These are phyloP conservation scores for Atkinsonella texensis DNA, from an alignment of 2,329 filamentous ascomycete genomes.

Conservation along the genomic window DNA sequence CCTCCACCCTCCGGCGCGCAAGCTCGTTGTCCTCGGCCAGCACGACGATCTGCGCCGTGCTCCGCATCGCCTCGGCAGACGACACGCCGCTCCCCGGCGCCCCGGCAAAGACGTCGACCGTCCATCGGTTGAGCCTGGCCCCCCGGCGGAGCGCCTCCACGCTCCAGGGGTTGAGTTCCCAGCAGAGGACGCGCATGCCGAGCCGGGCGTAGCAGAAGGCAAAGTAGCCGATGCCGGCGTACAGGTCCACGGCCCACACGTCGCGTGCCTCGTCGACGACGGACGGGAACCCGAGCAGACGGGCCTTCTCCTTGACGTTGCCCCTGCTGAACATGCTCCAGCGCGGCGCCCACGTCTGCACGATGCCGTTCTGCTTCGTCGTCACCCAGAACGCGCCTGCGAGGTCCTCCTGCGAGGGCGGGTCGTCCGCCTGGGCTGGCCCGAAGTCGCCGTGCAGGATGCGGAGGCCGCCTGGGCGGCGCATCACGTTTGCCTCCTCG, in stretches of 20 bases:
- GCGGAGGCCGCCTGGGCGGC: conserved; percentile 58
- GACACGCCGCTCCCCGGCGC: conserved; percentile 25
- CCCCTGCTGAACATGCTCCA: conserved; percentile 94
- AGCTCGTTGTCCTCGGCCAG: conserved; percentile 57
- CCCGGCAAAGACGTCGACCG: conserved; percentile 32
- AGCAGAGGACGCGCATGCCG: conserved; percentile 66
- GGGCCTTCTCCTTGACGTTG: conserved; percentile 79
- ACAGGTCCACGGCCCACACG: conserved; percentile 62
- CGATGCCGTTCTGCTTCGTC: conserved; percentile 66
- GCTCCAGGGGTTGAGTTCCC: conserved; percentile 84
- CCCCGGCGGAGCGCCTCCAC: conserved; percentile 73
- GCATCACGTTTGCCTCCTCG: conserved; percentile 52
- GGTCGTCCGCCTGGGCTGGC: conserved; percentile 19
- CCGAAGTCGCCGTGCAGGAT: conserved; percentile 70
- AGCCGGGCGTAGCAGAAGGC: conserved; percentile 68
- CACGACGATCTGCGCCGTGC: conserved; percentile 46
- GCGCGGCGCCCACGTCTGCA: conserved; percentile 74
- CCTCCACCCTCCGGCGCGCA: conserved; percentile 31
- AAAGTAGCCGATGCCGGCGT: conserved; percentile 91
- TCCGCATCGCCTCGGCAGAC: conserved; percentile 27
- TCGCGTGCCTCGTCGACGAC: conserved; percentile 6
- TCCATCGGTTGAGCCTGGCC: conserved; percentile 57
- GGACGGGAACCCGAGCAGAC: conserved; percentile 45
- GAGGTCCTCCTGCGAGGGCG: conserved; percentile 42
- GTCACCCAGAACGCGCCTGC: conserved; percentile 63